Base-by-base conservation (phyloP, 2,329 filamentous ascomycete genomes). In the Graphium sp. region DNA sequence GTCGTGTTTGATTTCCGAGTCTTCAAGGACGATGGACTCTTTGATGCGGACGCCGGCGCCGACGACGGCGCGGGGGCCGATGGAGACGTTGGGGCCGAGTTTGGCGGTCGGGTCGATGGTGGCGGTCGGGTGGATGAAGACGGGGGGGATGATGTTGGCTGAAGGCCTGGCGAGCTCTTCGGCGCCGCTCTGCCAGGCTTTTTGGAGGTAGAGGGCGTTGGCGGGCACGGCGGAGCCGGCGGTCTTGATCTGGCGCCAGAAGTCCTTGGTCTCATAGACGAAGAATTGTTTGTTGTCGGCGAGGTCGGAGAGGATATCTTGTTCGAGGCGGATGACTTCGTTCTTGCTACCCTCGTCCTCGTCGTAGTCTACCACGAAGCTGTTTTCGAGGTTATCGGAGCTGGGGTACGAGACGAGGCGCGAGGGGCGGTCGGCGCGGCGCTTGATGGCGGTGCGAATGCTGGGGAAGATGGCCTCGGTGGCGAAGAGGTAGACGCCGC, bases 161-260 rank as follows among this genome's bases (percentile, higher is more conserved):
- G 81, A 89, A 18, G 85, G 79, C 37, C 73, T 60, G 9, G 82
- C 74, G 29, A 95, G 75, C 58, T 94, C 87, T 30, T 73, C 64
- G 22, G 81, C 83, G 40, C 74, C 73, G 24, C 64, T 68, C 56
- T 95, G 87, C 62, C 78, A 78, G 13, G 89, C 87, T 60, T 94
- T 83, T 50, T 91, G 83, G 31, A 98, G 72, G 57, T 98, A 98
- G 19, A 98, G 69, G 10, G 89, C 89, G 47, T 95, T 95, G 37
- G 89, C 89, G 11, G 89, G 89, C 17, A 98, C 84, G 28, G 89
- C 89, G 5, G 87, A 95, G 34, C 89, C 89, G 34, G 89, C 89
- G 2, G 89, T 94, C 70, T 98, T 98, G 69, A 98, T 95, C 64
- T 98, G 89, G 43, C 89, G 83, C 89, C 89, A 98, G 56, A 98